Evolutionary conservation across 768 basidiomycete genomes (phyloP), one percentile per base, ranked within the genome.

Genomic region (Boletus eberwhitei): DNA sequence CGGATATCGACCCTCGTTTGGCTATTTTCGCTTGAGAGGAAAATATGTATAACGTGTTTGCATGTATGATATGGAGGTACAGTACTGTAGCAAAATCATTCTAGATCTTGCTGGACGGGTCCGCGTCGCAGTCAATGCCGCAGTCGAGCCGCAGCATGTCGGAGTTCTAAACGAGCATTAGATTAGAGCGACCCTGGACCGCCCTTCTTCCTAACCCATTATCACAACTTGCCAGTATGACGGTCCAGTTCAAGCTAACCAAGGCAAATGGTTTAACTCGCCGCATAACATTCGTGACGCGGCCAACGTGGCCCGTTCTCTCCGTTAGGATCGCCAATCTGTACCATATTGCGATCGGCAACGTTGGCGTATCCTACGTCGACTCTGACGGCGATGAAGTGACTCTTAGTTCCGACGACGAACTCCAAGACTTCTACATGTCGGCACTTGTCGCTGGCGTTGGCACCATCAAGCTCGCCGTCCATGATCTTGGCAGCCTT

Each of bases 381-480:
- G 90, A 93, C 68, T 66, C 67, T 32, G 89, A 92, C 63, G 79
- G 81, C 37, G 90, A 92, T 64, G 82, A 86, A 55, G 82, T 93
- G 57, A 91, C 89, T 12, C 75, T 91, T 53, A 88, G 82, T 69
- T 82, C 89, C 4, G 77, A 89, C 51, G 84, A 85, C 34, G 90
- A 93, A 68, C 79, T 92, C n/a, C 77, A 79, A 51, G 88, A 91
- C 54, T 88, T 79, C 65, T 90, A 87, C 65, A 62, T 65, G 29
- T 71, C 73, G 8, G 62, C 72, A 54, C 53, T 63, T 41, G 65
- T 65, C 14, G 22, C 37, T 24, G 31, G n/a, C 11, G 36, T 35
- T 2, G 43, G 73, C 21, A 54, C 71, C 24, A 73, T 86, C 71
- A 87, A 82, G 70, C 81, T 93, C 60, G 71, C 70, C 19, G 83